A percentile compares a stretch with the other conserved stretches of the same genome.
phyloP scores from a whole-genome alignment of 2,329 filamentous ascomycete species.

The Cladosporium colombiae region DNA sequence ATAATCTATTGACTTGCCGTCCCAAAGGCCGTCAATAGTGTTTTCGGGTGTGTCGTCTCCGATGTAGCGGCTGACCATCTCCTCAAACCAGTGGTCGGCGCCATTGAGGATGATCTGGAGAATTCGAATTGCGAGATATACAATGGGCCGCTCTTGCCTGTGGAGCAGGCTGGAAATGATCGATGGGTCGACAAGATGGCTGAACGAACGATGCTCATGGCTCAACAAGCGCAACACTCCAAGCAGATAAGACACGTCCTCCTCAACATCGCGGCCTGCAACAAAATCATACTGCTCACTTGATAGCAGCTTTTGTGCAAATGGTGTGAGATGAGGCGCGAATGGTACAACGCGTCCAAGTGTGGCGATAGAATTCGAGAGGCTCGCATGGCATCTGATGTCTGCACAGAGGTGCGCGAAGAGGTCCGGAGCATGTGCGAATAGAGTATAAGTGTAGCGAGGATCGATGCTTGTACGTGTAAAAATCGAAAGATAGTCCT shows the following conservation, averaged over 20 bases:
- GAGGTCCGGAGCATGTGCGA: conserved; percentile 70
- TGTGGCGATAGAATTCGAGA: conserved; percentile 56
- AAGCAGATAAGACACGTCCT: conserved; percentile 52
- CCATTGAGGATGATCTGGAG: conserved; percentile 78
- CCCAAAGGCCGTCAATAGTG: conserved; percentile 69
- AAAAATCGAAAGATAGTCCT: conserved; percentile 70
- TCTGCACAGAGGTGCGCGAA: conserved; percentile 77
- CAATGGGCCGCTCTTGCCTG: conserved; percentile 59
- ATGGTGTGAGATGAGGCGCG: conserved; percentile 69
- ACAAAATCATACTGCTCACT: conserved; percentile 25
- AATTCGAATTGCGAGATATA: conserved; percentile 79
- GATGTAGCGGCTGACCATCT: conserved; percentile 67
- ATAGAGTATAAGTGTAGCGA: conserved; percentile 70
- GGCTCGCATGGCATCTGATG: conserved; percentile 40
- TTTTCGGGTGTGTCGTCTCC: conserved; percentile 51
- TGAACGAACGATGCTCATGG: conserved; percentile 71
- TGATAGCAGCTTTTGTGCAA: conserved; percentile 29
- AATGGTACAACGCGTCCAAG: conserved; percentile 80
- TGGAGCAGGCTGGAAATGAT: conserved; percentile 69
- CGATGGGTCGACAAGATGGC: conserved; percentile 63
- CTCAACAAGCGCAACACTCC: conserved; percentile 77
- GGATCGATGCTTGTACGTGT: conserved; percentile 69
- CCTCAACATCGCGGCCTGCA: conserved; percentile 21
- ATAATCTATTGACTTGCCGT: conserved; percentile 76
- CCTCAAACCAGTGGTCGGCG: conserved; percentile 75